Percentiles rank a stretch among this genome's conserved stretches.
Conservation (phyloP, 2,329 filamentous ascomycete genomes). For the Talaromyces sp. region DNA sequence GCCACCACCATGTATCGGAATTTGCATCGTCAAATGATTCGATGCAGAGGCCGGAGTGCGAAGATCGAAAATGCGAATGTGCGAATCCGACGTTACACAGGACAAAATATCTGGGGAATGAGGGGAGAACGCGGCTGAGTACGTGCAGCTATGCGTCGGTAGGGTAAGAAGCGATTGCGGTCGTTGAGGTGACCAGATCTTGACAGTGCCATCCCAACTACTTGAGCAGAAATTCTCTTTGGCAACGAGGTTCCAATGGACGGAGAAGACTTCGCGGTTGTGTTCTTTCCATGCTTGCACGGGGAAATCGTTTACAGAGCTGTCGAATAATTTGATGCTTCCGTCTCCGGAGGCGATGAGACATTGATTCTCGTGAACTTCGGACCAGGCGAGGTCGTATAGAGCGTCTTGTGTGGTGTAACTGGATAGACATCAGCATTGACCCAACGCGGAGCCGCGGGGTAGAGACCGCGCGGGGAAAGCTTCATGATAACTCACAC, state of each 20-base stretch:
- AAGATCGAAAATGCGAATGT: slow-evolving; percentile 87
- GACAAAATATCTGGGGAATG: slow-evolving; percentile 82
- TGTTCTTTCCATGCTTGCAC: slow-evolving; percentile 92
- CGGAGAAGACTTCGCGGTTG: slow-evolving; percentile 85
- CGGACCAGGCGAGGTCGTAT: slow-evolving; percentile 93
- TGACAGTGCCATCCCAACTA: slow-evolving; percentile 95
- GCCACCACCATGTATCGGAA: slow-evolving; percentile 79
- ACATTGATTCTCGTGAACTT: slow-evolving; percentile 93
- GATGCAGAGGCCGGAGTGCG: slow-evolving; percentile 79
- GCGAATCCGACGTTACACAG: slow-evolving; percentile 82
- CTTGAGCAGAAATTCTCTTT: slow-evolving; percentile 89
- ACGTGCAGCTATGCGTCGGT: slow-evolving; percentile 89
- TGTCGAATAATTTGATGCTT: slow-evolving; percentile 90
- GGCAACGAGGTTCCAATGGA: slow-evolving; percentile 85
- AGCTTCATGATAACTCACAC: slow-evolving; percentile 51
- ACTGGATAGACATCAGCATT: slow-evolving; percentile 43
- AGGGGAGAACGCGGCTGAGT: slow-evolving; percentile 86
- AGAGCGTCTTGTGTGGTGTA: slow-evolving; percentile 97
- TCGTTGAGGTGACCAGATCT: slow-evolving; percentile 86
- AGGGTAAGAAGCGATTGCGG: slow-evolving; percentile 75
- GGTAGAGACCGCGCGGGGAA: background rate
- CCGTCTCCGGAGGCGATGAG: slow-evolving; percentile 88
- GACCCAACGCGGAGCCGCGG: slow-evolving; percentile 9
- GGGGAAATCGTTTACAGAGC: slow-evolving; percentile 75
- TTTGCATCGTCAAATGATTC: slow-evolving; percentile 78